Evolutionary conservation across 2,329 filamentous ascomycete genomes (phyloP).

Genomic region (Microdochium paspali): DNA sequence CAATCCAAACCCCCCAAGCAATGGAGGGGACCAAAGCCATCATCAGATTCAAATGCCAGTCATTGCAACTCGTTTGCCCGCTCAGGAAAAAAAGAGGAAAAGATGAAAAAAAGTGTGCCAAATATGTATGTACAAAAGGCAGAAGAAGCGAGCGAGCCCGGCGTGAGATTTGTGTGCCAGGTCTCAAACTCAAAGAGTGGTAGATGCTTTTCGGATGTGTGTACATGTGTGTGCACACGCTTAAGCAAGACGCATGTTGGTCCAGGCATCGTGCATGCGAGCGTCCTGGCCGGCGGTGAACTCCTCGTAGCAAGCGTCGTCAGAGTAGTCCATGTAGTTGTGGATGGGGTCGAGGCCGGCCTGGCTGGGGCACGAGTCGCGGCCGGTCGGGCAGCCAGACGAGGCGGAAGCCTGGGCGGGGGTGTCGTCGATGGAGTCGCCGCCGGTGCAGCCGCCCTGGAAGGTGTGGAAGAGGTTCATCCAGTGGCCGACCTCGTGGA

Average conservation of each 20-base stretch:
- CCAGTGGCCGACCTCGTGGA: constrained; percentile 30
- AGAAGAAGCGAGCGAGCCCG: no score
- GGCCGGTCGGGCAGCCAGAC: constrained; percentile 24
- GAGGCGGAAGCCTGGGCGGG: constrained; percentile 25
- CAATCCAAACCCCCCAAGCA: no score
- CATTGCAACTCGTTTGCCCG: no score
- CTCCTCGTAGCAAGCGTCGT: constrained; percentile 27
- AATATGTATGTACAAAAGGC: no score
- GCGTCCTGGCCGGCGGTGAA: constrained; percentile 26
- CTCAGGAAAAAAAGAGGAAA: no score
- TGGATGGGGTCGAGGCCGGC: constrained; percentile 22
- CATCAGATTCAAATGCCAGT: no score
- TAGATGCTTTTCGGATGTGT: no score
- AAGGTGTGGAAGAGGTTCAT: constrained; percentile 30
- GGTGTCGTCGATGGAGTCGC: constrained; percentile 28
- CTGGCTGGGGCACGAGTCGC: constrained; percentile 20
- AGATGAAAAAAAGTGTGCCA: no score
- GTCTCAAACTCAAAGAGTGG: no score
- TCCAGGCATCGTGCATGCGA: constrained; percentile 6
- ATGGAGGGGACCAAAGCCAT: no score
- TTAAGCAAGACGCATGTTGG: background rate
- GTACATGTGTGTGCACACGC: no score
- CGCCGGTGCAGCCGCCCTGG: constrained; percentile 30
- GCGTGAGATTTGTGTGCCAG: no score
- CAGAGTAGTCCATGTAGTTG: constrained; percentile 27